Evolutionary conservation across 768 basidiomycete species (phyloP), one percentile per base, ranked within the genome.

Genomic region (Rhizopogon vinicolor): DNA sequence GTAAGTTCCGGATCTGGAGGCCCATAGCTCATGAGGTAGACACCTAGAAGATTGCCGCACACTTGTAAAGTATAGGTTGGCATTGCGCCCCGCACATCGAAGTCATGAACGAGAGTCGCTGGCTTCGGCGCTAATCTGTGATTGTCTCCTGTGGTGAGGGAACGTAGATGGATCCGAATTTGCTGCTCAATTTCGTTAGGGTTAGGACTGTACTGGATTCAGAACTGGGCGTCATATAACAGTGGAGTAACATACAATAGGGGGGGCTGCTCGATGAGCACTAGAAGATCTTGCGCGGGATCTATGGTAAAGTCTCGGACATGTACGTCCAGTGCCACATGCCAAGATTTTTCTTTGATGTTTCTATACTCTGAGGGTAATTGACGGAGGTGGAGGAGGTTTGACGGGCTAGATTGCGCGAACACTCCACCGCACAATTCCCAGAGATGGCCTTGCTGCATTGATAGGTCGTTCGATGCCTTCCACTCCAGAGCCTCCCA

Each of bases 241-340:
- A 41, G 44, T 19, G 37, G 59, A 25, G 37, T 16, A 33, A 63
- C 72, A 60, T 60, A 78, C 78, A 60, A 68, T 53, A 49, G 44
- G 29, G 58, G 53, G 19, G 73, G 73, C 28, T 60, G 65, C 60
- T 80, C 76, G 6, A 84, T 66, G 16, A 81, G 58, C 7, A 86
- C 75, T 8, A 87, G 72, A 33, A 89, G 74, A 64, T 88, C 81
- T 61, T 86, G 86, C 22, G 81, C 76, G 16, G 84, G 82, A 63
- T 89, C 87, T 73, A 89, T 78, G 7, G 74, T 75, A 58, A 85
- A 84, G 60, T 86, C 84, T n/a, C 79, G 75, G 12, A 84, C 61
- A 14, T 57, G 37, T 37, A 79, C 58, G 4, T 69, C 70, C 9
- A 65, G 60, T 19, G 69, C 63, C 16, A 80, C 55, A 5, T 65